Evolutionary conservation across 805 yeast species (phyloP).

Genomic region (Cyberlindnera saturnus): DNA sequence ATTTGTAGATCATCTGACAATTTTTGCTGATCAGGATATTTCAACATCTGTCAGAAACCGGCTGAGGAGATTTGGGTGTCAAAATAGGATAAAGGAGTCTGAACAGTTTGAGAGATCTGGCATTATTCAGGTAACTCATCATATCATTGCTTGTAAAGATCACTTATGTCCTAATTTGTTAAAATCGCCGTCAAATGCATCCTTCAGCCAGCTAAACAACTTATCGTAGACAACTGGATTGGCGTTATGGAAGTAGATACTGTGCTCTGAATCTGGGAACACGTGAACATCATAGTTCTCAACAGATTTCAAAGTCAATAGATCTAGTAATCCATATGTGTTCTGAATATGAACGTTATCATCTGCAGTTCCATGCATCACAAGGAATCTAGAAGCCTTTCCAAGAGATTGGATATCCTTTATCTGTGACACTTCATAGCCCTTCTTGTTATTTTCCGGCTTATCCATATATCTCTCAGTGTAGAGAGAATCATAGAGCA

Average conservation of each 20-base stretch:
- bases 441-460: slow-evolving; percentile 61
- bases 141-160: neutral
- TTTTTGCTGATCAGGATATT: no score
- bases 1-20: no score
- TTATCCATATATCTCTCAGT: slow-evolving; percentile 92
- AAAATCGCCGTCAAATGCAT: slow-evolving; percentile 53
- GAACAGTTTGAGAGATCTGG: no score
- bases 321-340: slow-evolving; percentile 70
- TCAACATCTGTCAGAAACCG: no score
- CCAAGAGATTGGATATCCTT: slow-evolving; percentile 49
- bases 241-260: slow-evolving; percentile 68
- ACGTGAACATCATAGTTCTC: slow-evolving; percentile 79
- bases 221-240: slow-evolving; percentile 62
- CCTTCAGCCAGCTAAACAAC: slow-evolving; percentile 54
- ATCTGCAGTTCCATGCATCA: slow-evolving; percentile 97
- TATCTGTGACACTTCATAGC: slow-evolving; percentile 58
- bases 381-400: slow-evolving; percentile 56
- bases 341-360: slow-evolving; percentile 97
- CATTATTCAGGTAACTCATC: neutral
- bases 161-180: slow-evolving; percentile 18
- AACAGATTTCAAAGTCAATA: slow-evolving; percentile 58
- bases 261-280: slow-evolving; percentile 80
- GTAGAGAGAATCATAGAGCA: slow-evolving; percentile 84
- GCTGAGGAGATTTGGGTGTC: no score
- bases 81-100: no score